Evolutionary conservation across 352 stramenopile species (phyloP).

Genomic region (Pythium oligandrum): DNA sequence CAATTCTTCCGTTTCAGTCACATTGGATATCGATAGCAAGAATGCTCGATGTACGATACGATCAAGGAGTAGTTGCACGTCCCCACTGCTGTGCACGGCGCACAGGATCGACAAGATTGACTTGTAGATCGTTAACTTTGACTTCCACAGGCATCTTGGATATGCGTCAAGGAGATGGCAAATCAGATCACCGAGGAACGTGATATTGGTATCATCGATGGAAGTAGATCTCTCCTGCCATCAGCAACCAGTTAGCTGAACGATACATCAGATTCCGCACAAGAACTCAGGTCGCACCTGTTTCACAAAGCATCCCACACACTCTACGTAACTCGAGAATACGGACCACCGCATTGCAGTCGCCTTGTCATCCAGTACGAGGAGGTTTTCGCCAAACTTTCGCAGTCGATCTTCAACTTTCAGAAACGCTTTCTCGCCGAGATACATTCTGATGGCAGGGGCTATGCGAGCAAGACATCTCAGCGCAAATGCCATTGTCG

Average conservation of each 20-base stretch:
- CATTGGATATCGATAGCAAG: constrained; percentile 63
- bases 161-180: constrained; percentile 63
- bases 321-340: constrained; percentile 53
- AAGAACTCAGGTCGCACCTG: constrained; percentile 25
- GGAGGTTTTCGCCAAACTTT: constrained; percentile 61
- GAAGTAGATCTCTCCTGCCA: constrained; percentile 17
- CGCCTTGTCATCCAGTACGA: constrained; percentile 45
- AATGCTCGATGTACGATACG: constrained; percentile 55
- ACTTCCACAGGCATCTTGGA: constrained; percentile 55
- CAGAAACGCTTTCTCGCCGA: constrained; percentile 37
- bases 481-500: constrained; percentile 46
- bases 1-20: constrained; percentile 37
- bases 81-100: constrained; percentile 30
- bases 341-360: constrained; percentile 55
- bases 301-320: constrained; percentile 44
- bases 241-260: neutral
- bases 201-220: constrained; percentile 44
- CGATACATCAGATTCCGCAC: neutral
- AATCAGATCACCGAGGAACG: constrained; percentile 49
- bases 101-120: constrained; percentile 38
- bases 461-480: constrained; percentile 46
- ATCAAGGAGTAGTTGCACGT: constrained; percentile 36
- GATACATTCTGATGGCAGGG: constrained; percentile 38
- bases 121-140: constrained; percentile 50
- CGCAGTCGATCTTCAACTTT: constrained; percentile 73